These are phyloP conservation scores for Vanrija humicola DNA, from an alignment of 1,284 basidiomycete species.

Conservation along the genomic window DNA sequence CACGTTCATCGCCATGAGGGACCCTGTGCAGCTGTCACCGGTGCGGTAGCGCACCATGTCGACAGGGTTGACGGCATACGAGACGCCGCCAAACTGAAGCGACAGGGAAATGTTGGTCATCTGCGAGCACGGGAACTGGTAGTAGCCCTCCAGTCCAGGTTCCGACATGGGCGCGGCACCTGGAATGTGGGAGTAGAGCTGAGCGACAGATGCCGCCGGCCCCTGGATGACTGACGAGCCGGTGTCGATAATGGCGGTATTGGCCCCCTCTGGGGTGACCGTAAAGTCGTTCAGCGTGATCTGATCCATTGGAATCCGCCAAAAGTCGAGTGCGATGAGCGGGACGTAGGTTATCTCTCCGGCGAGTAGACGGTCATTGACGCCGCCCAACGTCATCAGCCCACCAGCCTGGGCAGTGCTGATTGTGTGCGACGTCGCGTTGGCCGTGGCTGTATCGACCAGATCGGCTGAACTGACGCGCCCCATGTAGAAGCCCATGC, in stretches of 20 bases:
- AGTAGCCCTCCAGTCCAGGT: slow-evolving; percentile 65
- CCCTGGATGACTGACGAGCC: slow-evolving; percentile 89
- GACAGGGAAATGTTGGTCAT: not conserved
- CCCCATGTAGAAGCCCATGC: slow-evolving; percentile 73
- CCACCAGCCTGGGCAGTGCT: not conserved
- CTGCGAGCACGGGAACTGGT: slow-evolving; percentile 61
- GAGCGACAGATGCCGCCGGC: slow-evolving; percentile 59
- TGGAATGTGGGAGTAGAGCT: slow-evolving; percentile 72
- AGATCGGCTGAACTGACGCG: slow-evolving; percentile 63
- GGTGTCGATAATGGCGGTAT: slow-evolving; percentile 53
- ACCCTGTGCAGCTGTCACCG: not conserved
- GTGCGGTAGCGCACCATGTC: slow-evolving; percentile 1
- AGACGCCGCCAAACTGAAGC: slow-evolving; percentile 4
- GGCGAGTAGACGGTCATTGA: slow-evolving; percentile 55
- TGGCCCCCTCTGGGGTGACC: slow-evolving; percentile 33
- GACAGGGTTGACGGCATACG: not conserved
- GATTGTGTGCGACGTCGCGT: no score
- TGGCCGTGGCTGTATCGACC: not conserved
- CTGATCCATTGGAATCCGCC: slow-evolving; percentile 42
- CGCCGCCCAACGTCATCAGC: not conserved
- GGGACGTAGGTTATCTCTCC: slow-evolving; percentile 74
- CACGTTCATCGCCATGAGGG: no score
- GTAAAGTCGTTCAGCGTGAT: slow-evolving; percentile 49
- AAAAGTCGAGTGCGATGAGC: slow-evolving; percentile 51
- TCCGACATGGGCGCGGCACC: slow-evolving; percentile 62